A percentile compares a stretch with the other conserved stretches of the same genome.
phyloP scores from a whole-genome alignment of 805 yeast species.

The Candida wancherniae region DNA sequence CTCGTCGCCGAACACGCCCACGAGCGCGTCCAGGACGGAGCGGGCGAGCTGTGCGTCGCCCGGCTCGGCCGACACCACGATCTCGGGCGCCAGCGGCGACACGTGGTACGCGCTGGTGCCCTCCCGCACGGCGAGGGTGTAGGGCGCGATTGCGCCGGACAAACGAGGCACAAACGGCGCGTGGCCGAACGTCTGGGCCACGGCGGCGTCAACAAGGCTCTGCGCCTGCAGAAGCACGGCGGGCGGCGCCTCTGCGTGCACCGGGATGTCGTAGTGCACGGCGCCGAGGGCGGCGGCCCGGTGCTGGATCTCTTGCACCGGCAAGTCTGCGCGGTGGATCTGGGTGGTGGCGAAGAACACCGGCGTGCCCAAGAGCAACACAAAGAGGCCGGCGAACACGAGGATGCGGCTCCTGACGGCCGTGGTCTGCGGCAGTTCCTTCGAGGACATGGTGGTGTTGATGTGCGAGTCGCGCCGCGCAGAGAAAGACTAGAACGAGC shows the following conservation, averaged over 20 bases:
- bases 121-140: conserved; percentile 25
- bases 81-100: conserved; percentile 35
- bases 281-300: conserved; percentile 20
- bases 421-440: conserved; percentile 9
- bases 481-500: no score
- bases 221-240: conserved; percentile 34
- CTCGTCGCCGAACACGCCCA: conserved; percentile 40
- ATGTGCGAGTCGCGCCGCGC: no score
- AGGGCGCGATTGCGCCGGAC: no score
- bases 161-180: no score
- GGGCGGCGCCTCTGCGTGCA: conserved; percentile 36
- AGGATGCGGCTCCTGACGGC: conserved; percentile 10
- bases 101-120: conserved; percentile 18
- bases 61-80: conserved; percentile 25
- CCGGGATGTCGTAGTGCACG: conserved; percentile 36
- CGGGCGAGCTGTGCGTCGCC: conserved; percentile 27
- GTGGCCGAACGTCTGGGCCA: conserved; percentile 19
- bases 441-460: no score
- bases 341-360: conserved; percentile 57
- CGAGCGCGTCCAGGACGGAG: conserved; percentile 31
- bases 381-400: conserved; percentile 15
- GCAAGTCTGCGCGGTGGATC: conserved; percentile 59
- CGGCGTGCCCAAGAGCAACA: conserved; percentile 47
- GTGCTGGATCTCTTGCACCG: conserved; percentile 38
- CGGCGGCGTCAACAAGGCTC: conserved; percentile 25